Evolutionary conservation across 352 stramenopile species (phyloP), one percentile per base, ranked within the genome.

Genomic region (Elongisporangium undulatum): DNA sequence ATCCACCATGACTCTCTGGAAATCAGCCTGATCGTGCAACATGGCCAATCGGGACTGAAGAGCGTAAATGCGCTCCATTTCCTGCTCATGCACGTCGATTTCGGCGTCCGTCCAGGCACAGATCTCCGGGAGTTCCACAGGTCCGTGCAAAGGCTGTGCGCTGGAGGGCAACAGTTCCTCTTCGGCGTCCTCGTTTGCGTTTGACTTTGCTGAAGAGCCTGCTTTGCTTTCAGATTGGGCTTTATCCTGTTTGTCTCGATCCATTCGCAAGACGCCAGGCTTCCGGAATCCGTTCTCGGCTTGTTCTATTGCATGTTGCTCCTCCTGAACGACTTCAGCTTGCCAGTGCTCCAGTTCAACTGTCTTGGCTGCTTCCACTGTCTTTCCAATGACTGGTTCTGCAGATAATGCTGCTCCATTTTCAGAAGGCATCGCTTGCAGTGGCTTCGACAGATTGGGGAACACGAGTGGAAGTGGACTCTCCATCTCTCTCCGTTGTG

Each of bases 41-140:
- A 41, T 8, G 15, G 69, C 26, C 34, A 88, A 69, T 17, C 64
- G 52, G 13, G 50, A 56, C 38, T 81, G 73, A 1, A 87, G 60
- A n/a, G 83, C 64, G 21, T 65, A 68, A 8, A 89, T 62, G 12
- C 64, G 73, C 52, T 83, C 67, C 6, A 62, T 82, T 17, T 85
- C 65, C 20, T 73, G 60, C 49, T 79, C 64, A 55, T 83, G 71
- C 3, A 16, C 38, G 23, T 79, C 69, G 34, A 87, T 80, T 20
- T 87, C 74, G 7, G 73, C 58, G 38, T 89, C 71, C 1, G 58
- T 78, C 79, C 77, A 86, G 21, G 55, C 53, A 54, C 69, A 80
- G 49, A 80, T 62, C 20, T 79, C 61, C 21, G 69, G 64, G 13
- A 85, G 45, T 6, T 51, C 49, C 41, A 75, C 55, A 0, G 54